Percentiles rank a stretch among this genome's conserved stretches.
phyloP scores from a whole-genome alignment of 305 asterid species.

The Petunia hybrid region DNA sequence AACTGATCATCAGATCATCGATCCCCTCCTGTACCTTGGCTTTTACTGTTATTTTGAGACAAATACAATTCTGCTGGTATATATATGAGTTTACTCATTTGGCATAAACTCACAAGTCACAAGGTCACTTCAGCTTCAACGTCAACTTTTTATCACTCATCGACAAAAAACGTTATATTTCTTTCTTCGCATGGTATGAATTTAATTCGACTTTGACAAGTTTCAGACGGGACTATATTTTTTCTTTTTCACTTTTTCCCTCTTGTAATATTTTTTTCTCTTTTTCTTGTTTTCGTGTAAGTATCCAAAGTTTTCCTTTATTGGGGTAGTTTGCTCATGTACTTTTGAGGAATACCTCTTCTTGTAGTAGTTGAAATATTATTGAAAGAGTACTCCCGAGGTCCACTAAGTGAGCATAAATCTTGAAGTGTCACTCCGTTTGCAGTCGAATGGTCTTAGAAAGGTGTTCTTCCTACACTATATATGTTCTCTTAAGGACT shows the following conservation, averaged over 20 bases:
- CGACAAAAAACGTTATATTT: slow-evolving; percentile 10
- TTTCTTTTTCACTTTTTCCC: neutral
- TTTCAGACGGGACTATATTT: neutral
- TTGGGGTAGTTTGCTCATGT: slow-evolving; percentile 16
- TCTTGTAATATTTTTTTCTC: neutral
- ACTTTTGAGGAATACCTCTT: neutral
- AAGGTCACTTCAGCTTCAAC: slow-evolving; percentile 10
- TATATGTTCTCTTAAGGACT: too few species aligned
- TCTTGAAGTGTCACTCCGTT: neutral
- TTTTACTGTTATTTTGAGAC: too few species aligned
- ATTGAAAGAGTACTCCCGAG: neutral
- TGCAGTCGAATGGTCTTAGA: neutral
- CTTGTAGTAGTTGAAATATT: neutral
- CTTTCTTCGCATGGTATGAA: slow-evolving; percentile 1
- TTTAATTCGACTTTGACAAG: slow-evolving; percentile 13
- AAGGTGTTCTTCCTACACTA: too few species aligned
- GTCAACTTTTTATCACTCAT: neutral
- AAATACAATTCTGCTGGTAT: neutral
- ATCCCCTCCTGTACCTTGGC: too few species aligned
- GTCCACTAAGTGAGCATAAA: neutral
- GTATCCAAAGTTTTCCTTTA: slow-evolving; percentile 27
- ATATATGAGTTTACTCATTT: neutral
- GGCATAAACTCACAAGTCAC: neutral
- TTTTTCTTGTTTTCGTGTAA: neutral
- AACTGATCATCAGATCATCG: too few species aligned